Conservation (phyloP, 495 filamentous ascomycete genomes). For the Chlorociboria aeruginascens region DNA sequence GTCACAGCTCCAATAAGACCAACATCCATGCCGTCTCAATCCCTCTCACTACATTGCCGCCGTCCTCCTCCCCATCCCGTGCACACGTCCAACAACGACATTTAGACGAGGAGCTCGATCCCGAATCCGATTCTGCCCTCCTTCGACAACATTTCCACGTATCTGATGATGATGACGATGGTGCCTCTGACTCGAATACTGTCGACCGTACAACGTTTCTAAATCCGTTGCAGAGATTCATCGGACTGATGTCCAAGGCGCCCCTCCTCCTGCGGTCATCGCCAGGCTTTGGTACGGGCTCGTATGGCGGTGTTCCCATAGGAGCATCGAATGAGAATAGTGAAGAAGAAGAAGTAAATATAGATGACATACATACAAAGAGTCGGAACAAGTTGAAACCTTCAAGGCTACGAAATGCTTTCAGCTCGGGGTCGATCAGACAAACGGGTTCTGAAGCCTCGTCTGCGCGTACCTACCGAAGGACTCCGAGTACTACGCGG, state of each 20-base stretch:
- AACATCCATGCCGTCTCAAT: background rate
- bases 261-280: constrained; percentile 46
- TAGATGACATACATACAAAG: constrained; percentile 5
- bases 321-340: constrained; percentile 15
- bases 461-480: background rate
- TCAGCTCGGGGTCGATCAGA: constrained; percentile 5
- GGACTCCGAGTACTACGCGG: background rate
- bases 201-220: background rate
- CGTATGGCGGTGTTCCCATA: constrained; percentile 43
- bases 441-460: background rate
- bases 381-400: constrained; percentile 5
- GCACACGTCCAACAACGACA: constrained; percentile 5
- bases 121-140: constrained; percentile 15
- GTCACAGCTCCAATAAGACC: too few species aligned
- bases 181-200: background rate
- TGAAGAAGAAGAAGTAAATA: constrained; percentile 16
- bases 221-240: constrained; percentile 7
- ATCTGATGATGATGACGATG: constrained; percentile 3
- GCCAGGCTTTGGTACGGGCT: constrained; percentile 41
- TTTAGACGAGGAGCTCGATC: constrained; percentile 14
- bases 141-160: constrained; percentile 13
- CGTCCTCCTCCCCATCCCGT: background rate
- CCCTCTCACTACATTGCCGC: constrained; percentile 7
- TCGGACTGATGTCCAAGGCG: constrained; percentile 38
- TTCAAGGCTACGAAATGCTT: constrained; percentile 12